Conservation (phyloP, 2,329 filamentous ascomycete genomes). For the Alternaria brassicicola region DNA sequence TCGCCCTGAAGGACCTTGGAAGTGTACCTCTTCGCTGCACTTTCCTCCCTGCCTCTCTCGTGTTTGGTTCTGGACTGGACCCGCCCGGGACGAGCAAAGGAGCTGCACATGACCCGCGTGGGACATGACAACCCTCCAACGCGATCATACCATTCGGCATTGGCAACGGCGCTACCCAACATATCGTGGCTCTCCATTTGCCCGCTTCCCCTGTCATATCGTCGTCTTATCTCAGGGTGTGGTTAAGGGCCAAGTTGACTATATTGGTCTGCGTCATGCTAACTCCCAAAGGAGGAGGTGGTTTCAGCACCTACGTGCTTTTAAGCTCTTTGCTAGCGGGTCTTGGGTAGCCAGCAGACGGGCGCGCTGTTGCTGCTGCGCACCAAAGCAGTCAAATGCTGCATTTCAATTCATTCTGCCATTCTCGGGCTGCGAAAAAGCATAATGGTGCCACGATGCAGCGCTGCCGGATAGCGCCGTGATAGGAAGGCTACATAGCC, state of each 20-base stretch:
- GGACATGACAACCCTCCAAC: neutral
- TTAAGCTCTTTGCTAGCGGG: slow-evolving; percentile 45
- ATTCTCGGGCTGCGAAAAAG: neutral
- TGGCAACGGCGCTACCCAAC: slow-evolving; percentile 1
- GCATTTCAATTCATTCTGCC: slow-evolving; percentile 1
- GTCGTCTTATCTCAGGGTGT: slow-evolving; percentile 37
- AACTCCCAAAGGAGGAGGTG: slow-evolving; percentile 42
- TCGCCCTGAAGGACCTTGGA: slow-evolving; percentile 13
- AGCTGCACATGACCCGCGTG: neutral
- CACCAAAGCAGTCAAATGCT: slow-evolving; percentile 9
- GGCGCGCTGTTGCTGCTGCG: slow-evolving; percentile 4
- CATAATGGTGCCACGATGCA: neutral
- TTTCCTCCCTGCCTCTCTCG: neutral
- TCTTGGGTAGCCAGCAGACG: slow-evolving; percentile 29
- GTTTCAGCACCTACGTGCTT: slow-evolving; percentile 33
- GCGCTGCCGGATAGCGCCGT: slow-evolving; percentile 10
- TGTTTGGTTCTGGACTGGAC: neutral
- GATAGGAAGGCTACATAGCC: slow-evolving; percentile 24
- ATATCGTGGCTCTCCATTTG: slow-evolving; percentile 7
- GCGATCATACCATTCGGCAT: neutral
- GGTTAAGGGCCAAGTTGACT: slow-evolving; percentile 26
- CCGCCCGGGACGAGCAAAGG: neutral
- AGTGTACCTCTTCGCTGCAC: neutral
- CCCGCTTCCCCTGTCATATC: slow-evolving; percentile 11
- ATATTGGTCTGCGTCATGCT: slow-evolving; percentile 38